Conservation (phyloP, 1,139 yeast species). For the Meyerozyma carpophila region DNA sequence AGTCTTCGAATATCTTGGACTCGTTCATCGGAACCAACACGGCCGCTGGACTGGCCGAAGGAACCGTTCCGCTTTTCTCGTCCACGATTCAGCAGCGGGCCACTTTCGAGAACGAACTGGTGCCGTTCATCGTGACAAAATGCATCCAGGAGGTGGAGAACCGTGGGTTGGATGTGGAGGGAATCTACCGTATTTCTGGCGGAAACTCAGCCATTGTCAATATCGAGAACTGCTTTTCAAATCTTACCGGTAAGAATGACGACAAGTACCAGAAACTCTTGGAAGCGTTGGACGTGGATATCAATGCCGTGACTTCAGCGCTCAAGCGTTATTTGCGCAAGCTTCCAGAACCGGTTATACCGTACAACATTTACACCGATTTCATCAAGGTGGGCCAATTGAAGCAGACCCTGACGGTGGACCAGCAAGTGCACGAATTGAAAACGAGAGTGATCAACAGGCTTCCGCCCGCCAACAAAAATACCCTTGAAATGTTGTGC, state of each 20-base stretch:
- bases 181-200: constrained; percentile 88
- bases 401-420: constrained; percentile 29
- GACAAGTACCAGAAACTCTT: constrained; percentile 40
- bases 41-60: constrained; percentile 6
- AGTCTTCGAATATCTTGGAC: constrained; percentile 45
- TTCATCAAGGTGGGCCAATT: constrained; percentile 43
- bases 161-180: constrained; percentile 72
- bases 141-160: constrained; percentile 78
- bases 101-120: constrained; percentile 49
- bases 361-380: constrained; percentile 62
- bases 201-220: constrained; percentile 71
- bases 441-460: constrained; percentile 20
- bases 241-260: constrained; percentile 22
- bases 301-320: constrained; percentile 82
- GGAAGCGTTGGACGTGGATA: constrained; percentile 57
- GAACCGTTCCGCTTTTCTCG: constrained; percentile 29
- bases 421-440: constrained; percentile 28
- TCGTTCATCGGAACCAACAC: constrained; percentile 19
- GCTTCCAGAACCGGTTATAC: constrained; percentile 80
- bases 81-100: constrained; percentile 57
- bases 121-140: constrained; percentile 68
- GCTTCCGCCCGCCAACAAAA: constrained; percentile 67
- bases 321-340: constrained; percentile 81
- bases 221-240: constrained; percentile 44
- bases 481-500: constrained; percentile 51